Evolutionary conservation across 306 rosid genomes (phyloP).

Genomic region (Castanea mollissima): DNA sequence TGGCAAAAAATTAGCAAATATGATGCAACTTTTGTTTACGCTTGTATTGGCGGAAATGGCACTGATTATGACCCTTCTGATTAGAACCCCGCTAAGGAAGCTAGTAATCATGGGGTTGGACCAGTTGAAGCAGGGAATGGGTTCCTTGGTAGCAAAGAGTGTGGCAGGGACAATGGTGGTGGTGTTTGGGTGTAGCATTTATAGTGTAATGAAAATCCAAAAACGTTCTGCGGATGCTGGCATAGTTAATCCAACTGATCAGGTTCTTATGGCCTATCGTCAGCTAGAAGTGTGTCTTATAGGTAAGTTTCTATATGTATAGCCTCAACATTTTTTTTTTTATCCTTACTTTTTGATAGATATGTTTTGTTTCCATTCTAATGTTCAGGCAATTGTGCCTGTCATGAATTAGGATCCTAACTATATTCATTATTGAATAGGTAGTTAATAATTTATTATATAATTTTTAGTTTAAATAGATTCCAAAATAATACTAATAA

Average conservation of each 20-base stretch:
- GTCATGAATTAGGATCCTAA: too few species aligned
- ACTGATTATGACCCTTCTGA: constrained; percentile 38
- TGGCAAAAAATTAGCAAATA: neutral
- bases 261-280: constrained; percentile 43
- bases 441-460: too few species aligned
- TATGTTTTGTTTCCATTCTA: too few species aligned
- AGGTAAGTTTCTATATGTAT: constrained; percentile 26
- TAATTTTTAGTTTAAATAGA: too few species aligned
- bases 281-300: constrained; percentile 56
- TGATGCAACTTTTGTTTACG: constrained; percentile 48
- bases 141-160: constrained; percentile 50
- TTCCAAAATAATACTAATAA: too few species aligned
- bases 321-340: too few species aligned
- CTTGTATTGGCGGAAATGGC: constrained; percentile 42
- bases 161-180: constrained; percentile 54
- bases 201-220: constrained; percentile 23
- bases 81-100: constrained; percentile 51
- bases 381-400: too few species aligned
- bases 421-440: too few species aligned
- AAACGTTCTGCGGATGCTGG: constrained; percentile 43
- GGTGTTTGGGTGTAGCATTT: constrained; percentile 46
- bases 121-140: constrained; percentile 51
- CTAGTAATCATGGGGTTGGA: constrained; percentile 43
- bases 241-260: constrained; percentile 57
- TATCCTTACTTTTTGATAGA: too few species aligned